phyloP scores from a whole-genome alignment of 139 green algal species.

The Protoeuglena noctilucae region DNA sequence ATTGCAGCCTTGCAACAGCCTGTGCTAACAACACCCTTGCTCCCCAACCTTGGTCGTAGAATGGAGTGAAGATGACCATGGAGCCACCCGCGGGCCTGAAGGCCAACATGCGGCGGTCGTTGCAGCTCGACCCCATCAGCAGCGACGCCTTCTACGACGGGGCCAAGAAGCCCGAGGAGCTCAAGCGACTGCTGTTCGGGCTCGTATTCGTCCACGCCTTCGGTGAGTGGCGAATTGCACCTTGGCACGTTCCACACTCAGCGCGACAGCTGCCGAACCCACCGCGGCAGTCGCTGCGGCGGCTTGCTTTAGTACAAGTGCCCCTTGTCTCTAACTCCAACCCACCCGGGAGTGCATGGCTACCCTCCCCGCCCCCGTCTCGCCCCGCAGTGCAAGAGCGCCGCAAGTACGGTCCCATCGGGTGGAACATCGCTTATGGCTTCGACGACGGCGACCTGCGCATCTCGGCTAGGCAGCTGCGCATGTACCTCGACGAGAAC shows the following conservation, averaged over 20 bases:
- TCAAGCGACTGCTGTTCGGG: slow-evolving; percentile 51
- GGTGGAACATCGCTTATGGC: slow-evolving; percentile 35
- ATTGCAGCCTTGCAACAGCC: too few relatives aligned
- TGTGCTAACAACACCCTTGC: too few relatives aligned
- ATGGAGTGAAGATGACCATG: slow-evolving; percentile 42
- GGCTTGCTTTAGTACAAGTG: too few relatives aligned
- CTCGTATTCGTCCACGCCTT: slow-evolving; percentile 46
- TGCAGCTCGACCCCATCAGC: slow-evolving; percentile 22
- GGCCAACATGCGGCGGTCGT: slow-evolving; percentile 21
- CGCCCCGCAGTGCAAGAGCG: slow-evolving; percentile 39
- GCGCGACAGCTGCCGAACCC: too few relatives aligned
- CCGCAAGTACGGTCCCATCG: slow-evolving; percentile 39
- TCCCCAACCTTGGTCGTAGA: too few relatives aligned
- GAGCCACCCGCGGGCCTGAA: slow-evolving; percentile 37
- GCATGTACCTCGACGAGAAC: slow-evolving; percentile 21
- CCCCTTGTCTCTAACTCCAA: too few relatives aligned
- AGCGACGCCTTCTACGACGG: slow-evolving; percentile 11
- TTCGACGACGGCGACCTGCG: slow-evolving; percentile 23
- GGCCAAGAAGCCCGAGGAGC: slow-evolving; percentile 17
- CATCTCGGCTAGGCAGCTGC: slow-evolving; percentile 22
- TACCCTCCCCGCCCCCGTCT: too few relatives aligned
- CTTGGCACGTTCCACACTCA: too few relatives aligned
- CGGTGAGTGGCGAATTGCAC: too few relatives aligned
- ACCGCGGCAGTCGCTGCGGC: too few relatives aligned
- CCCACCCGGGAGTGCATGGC: too few relatives aligned